A percentile compares a stretch with the other conserved stretches of the same genome.
Evolutionary conservation across 495 filamentous ascomycete species (phyloP).

Genomic region (Hyaloscypha variabilis): DNA sequence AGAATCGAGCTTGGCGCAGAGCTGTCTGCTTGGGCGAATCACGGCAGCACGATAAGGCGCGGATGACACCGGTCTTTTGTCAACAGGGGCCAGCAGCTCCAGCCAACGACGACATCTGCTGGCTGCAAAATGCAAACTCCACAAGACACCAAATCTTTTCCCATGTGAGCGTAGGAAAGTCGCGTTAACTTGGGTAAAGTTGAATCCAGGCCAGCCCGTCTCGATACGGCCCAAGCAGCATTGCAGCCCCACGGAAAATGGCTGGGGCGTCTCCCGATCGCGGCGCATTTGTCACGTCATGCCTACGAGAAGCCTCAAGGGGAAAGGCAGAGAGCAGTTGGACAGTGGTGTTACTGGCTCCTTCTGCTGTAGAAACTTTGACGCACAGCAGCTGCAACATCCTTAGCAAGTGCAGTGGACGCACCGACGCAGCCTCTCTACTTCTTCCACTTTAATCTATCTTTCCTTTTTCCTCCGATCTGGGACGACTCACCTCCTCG

Average conservation of each 20-base stretch:
- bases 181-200: too few relatives aligned
- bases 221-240: neutral
- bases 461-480: slow-evolving; percentile 4
- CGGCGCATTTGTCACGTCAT: neutral
- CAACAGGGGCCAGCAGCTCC: neutral
- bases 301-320: neutral
- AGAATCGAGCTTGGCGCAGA: neutral
- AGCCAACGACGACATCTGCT: neutral
- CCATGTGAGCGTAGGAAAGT: slow-evolving; percentile 2
- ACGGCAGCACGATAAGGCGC: slow-evolving; percentile 15
- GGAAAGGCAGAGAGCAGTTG: neutral
- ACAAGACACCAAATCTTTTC: slow-evolving; percentile 9
- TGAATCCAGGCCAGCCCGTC: neutral
- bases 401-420: neutral
- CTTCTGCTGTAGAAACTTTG: neutral
- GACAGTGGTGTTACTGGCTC: neutral
- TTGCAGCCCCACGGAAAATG: neutral
- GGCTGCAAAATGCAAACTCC: neutral
- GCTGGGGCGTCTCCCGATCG: neutral
- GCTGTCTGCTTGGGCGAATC: neutral
- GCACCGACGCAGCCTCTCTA: neutral
- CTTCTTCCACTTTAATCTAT: neutral
- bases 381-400: neutral
- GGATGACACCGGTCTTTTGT: slow-evolving; percentile 24
- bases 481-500: neutral